phyloP scores from a whole-genome alignment of 2,329 filamentous ascomycete genomes.

The Didymella pomorum region DNA sequence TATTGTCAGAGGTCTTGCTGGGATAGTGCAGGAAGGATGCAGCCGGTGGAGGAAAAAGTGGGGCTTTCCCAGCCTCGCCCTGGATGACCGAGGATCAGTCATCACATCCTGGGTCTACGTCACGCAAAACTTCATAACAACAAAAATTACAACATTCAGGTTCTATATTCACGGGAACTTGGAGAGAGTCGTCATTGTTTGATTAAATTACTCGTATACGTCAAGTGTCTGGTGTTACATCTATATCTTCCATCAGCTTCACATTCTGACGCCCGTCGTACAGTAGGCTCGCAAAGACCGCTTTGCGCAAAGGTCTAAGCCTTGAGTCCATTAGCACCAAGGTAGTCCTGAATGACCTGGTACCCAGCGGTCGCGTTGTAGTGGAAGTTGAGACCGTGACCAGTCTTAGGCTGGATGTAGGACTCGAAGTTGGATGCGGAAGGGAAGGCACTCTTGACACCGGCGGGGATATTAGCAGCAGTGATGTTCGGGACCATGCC shows the following conservation, averaged over 20 bases:
- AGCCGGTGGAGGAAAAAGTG: neutral
- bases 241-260: neutral
- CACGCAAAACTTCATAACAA: neutral
- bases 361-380: slow-evolving; percentile 54
- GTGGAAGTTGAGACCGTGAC: slow-evolving; percentile 58
- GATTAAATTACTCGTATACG: slow-evolving; percentile 1
- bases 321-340: slow-evolving; percentile 39
- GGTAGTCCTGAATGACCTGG: slow-evolving; percentile 48
- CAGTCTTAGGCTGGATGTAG: slow-evolving; percentile 61
- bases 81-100: slow-evolving; percentile 10
- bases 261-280: too few relatives aligned
- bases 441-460: slow-evolving; percentile 54
- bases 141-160: neutral
- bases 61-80: neutral
- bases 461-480: slow-evolving; percentile 56
- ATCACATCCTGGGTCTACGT: neutral
- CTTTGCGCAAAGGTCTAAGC: slow-evolving; percentile 8
- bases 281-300: neutral
- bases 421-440: slow-evolving; percentile 61
- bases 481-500: slow-evolving; percentile 49
- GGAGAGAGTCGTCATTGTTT: neutral
- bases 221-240: neutral
- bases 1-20: neutral
- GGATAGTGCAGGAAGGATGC: too few relatives aligned
- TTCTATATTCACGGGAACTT: neutral